phyloP scores from a whole-genome alignment of 169 alveolate species.

The Plasmodium falciparum region DNA sequence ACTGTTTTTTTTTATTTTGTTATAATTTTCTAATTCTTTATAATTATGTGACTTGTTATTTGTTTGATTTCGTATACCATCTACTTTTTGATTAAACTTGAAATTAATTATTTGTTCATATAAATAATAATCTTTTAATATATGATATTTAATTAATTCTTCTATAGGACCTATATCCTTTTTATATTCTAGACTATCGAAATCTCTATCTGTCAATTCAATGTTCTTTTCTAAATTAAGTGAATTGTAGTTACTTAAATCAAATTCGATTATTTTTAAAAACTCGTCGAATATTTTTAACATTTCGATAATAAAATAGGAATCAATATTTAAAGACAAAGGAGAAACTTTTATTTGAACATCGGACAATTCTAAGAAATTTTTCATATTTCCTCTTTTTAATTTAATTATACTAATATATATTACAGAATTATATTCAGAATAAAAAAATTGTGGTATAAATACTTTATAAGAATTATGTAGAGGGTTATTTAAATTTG shows the following conservation, averaged over 20 bases:
- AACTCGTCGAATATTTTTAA: conserved; percentile 64
- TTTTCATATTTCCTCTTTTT: conserved; percentile 76
- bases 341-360: conserved; percentile 57
- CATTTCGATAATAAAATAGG: conserved; percentile 75
- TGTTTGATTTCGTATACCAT: not conserved
- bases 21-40: too few relatives aligned
- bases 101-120: conserved; percentile 67
- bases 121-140: conserved; percentile 65
- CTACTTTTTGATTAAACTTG: conserved; percentile 15
- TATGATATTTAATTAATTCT: conserved; percentile 37
- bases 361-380: conserved; percentile 67
- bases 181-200: conserved; percentile 70
- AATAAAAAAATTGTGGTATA: conserved; percentile 48
- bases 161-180: conserved; percentile 70
- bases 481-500: conserved; percentile 47
- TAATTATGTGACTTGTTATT: too few relatives aligned
- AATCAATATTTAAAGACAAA: conserved; percentile 69
- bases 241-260: conserved; percentile 66
- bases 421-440: conserved; percentile 52
- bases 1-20: not conserved
- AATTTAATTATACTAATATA: conserved; percentile 33
- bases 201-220: conserved; percentile 52
- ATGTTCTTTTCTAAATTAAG: conserved; percentile 74
- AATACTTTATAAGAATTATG: conserved; percentile 48
- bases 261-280: conserved; percentile 60